Base-by-base conservation (phyloP, 371 early-diverging fungal species). In the Apophysomyces sp. region DNA sequence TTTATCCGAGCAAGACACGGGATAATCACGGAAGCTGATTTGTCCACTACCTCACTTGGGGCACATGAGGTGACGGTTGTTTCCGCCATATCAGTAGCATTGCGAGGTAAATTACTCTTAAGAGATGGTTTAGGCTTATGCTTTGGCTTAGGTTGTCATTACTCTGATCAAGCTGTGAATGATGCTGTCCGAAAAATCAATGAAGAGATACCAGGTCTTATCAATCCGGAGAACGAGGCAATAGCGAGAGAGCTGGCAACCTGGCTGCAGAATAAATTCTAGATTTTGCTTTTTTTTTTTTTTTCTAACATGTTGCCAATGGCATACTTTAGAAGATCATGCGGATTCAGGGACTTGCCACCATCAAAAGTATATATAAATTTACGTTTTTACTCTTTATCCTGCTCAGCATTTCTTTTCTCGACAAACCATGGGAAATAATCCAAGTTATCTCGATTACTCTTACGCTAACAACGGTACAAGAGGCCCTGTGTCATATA, bases 121-220 rank as follows among this genome's bases (percentile, higher is more conserved):
- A 39, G 41, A 36, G 15, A 27, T 28, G 15, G 37, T 36, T 21
- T 24, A 13, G 4, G 8, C 27, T 60, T 31, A 56, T 54, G 51
- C 28, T 39, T 13, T 15, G 40, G 9, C 6, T 7, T 59, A 76
- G 78, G 74, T 5, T 66, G 72, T 27, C 70, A 58, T 31, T 79
- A 79, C 60, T 70, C 76, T 18, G 84, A 90, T 54, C 77, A 86
- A 37, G 93, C 92, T 15, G 92, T 96, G 83, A 75, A 86, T 58
- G 85, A 80, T 60, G 84, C 82, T 16, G 74, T 84, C 18, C 68
- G 76, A 57, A 78, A 82, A 34, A 77, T 85, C 51, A 61, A 76
- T 15, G 24, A 26, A 11, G 66, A 79, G 26, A 68, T 79, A 39
- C 79, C 79, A 3, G 79, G 76, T 21, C 49, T 79, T 0, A 68